A percentile compares a stretch with the other conserved stretches of the same genome.
These are phyloP conservation scores for Syzygium aqueum DNA, from an alignment of 345 rosid species.

Conservation along the genomic window DNA sequence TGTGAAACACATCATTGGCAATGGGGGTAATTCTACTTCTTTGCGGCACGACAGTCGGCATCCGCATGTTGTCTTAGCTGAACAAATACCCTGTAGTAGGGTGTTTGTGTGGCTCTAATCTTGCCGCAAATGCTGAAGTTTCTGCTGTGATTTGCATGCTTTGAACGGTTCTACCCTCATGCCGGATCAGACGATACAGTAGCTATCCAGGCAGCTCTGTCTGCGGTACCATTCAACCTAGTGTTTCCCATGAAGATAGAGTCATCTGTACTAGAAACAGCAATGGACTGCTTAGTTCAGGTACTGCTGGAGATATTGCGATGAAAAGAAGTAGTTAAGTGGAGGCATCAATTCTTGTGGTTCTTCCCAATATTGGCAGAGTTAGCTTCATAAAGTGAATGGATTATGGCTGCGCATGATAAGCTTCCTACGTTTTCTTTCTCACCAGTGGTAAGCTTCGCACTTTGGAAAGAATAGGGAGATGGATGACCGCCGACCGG, in stretches of 20 bases:
- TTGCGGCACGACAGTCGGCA: background rate
- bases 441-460: background rate
- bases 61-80: background rate
- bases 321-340: background rate
- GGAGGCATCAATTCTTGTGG: background rate
- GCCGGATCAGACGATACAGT: background rate
- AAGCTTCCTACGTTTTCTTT: background rate
- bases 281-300: background rate
- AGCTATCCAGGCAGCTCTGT: background rate
- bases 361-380: background rate
- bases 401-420: background rate
- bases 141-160: background rate
- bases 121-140: background rate
- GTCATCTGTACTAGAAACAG: background rate
- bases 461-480: background rate
- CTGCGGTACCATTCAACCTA: background rate
- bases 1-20: background rate
- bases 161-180: background rate
- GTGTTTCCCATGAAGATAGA: background rate
- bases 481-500: background rate
- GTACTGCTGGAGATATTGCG: background rate
- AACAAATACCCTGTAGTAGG: background rate
- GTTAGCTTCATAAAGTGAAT: background rate
- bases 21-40: background rate
- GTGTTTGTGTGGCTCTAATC: background rate